Base-by-base conservation (phyloP, 169 alveolate species). In the Haemoproteus tartakovskyi region DNA sequence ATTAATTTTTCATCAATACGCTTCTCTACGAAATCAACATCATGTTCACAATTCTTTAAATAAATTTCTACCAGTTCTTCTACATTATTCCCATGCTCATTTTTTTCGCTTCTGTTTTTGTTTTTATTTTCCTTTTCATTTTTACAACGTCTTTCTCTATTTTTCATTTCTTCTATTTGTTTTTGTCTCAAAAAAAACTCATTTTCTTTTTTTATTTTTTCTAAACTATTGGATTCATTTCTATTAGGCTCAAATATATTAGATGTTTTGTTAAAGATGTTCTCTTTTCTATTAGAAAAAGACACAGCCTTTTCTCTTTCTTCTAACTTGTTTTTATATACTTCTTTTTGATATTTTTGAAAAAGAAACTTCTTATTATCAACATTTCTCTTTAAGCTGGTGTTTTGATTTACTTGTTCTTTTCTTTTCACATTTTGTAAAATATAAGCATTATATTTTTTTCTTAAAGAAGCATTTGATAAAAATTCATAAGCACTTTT, bases 401-500 rank as follows among this genome's bases (percentile, higher is more conserved):
- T 51, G 16, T 64, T 64, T n/a, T n/a, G n/a, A 52, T 30, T 50
- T 0, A 43, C 30, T 1, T 16, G 1, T 11, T 27, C 2, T 1
- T 14, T 45, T 9, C 54, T 51, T 26, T 64, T 64, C 29, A n/a
- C 19, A 52, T 38, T 29, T 26, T 52, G 50, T 12, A 19, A 19
- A 1, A 64, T 19, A 56, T 64, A 64, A 1, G 8, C 45, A 33
- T 64, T 64, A 12, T 64, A 64, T 26, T 64, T 64, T 14, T 38
- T 64, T 59, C 82, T 51, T 30, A 64, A 33, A 0, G 27, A 18
- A 6, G 50, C 82, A 45, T 64, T 64, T 29, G 54, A 38, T 30
- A 64, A 40, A 64, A 64, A 64, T 19, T 64, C 82, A 46, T 64
- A 64, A 2, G 82, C 82, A 11, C 82, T 19, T 30, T 64, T 64